A percentile compares a stretch with the other conserved stretches of the same genome.
Conservation (phyloP, 2,329 filamentous ascomycete species). For the Arthrobotrys musiformis region DNA sequence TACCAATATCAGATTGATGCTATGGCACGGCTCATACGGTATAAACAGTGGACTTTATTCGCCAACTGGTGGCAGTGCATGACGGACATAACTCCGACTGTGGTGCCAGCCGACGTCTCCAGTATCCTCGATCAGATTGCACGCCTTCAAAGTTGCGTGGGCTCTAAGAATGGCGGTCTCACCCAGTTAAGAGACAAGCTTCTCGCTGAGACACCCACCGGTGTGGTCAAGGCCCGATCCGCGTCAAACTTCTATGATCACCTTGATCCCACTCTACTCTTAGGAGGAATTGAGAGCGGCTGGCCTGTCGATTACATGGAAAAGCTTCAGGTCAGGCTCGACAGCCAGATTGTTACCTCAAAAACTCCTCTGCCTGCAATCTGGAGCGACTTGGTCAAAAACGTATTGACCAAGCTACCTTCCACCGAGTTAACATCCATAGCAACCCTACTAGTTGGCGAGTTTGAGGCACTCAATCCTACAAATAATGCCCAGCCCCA, state of each 20-base stretch:
- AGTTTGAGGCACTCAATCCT: constrained; percentile 32
- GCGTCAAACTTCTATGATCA: constrained; percentile 59
- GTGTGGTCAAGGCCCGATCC: constrained; percentile 57
- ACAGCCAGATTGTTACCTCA: constrained; percentile 57
- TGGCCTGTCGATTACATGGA: constrained; percentile 63
- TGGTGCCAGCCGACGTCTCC: not conserved
- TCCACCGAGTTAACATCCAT: not conserved
- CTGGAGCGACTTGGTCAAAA: not conserved
- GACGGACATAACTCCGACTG: not conserved
- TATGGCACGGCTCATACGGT: constrained; percentile 24
- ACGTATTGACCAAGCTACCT: not conserved
- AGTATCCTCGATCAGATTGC: not conserved
- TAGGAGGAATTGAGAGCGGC: constrained; percentile 62
- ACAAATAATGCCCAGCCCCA: not conserved
- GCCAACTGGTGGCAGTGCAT: constrained; percentile 64
- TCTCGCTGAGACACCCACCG: too few relatives aligned
- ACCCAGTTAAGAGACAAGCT: not conserved
- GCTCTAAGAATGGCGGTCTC: not conserved
- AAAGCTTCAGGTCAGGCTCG: constrained; percentile 49
- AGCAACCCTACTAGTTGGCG: constrained; percentile 13
- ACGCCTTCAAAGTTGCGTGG: not conserved
- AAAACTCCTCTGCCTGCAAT: constrained; percentile 24
- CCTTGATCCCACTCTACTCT: constrained; percentile 63
- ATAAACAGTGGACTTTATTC: constrained; percentile 64
- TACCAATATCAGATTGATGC: not conserved